Conservation (phyloP, 768 basidiomycete species). For the Boletus rubropictus region DNA sequence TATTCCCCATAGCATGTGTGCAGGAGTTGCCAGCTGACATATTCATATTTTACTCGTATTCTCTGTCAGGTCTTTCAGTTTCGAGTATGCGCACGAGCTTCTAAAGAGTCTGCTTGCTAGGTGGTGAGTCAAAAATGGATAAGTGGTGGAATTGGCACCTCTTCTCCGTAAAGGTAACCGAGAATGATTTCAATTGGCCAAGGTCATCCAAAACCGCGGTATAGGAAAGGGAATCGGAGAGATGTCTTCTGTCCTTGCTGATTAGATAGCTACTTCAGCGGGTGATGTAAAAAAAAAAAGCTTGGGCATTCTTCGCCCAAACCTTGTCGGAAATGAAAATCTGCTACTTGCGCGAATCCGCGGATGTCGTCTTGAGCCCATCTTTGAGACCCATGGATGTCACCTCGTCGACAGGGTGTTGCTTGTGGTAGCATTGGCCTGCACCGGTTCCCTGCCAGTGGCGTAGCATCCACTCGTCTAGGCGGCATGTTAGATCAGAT, state of each 20-base stretch:
- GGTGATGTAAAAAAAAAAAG: background rate
- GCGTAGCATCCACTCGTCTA: conserved; percentile 5
- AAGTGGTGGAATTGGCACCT: background rate
- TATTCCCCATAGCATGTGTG: conserved; percentile 3
- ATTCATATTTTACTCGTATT: too few species aligned
- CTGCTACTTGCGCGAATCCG: conserved; percentile 4
- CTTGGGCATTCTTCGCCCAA: background rate
- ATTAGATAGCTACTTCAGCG: background rate
- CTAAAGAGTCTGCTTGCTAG: background rate
- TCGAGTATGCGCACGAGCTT: background rate
- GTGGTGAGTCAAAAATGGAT: conserved; percentile 6
- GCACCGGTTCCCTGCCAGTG: conserved; percentile 16
- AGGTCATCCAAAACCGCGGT: conserved; percentile 6
- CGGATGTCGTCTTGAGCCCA: too few species aligned
- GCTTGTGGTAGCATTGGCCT: conserved; percentile 13
- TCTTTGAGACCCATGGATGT: conserved; percentile 14
- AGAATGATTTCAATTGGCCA: background rate
- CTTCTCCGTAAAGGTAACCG: conserved; percentile 1
- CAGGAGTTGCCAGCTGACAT: background rate
- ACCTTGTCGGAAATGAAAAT: conserved; percentile 19
- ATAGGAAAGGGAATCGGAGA: background rate
- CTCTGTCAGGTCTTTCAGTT: too few species aligned
- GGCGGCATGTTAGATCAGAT: background rate
- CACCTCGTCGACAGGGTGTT: conserved; percentile 10
- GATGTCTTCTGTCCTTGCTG: background rate